A percentile compares a stretch with the other conserved stretches of the same genome.
These are phyloP conservation scores for Cyamopsis tetragonoloba DNA, from an alignment of 306 rosid genomes.

Conservation along the genomic window DNA sequence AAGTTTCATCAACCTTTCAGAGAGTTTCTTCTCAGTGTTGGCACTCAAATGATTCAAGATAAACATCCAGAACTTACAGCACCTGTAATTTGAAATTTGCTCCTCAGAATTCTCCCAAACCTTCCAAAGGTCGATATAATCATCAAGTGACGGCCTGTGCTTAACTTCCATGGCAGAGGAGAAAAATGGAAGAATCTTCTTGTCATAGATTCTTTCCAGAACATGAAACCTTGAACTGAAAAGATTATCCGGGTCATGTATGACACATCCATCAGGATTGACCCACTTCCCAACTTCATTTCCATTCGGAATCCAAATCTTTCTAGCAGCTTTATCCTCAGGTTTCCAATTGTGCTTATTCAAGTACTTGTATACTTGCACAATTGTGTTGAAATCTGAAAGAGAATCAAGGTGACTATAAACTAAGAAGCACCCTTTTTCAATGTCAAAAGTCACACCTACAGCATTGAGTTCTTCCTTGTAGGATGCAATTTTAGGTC, in stretches of 20 bases:
- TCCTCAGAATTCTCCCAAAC: slow-evolving; percentile 50
- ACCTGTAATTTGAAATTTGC: slow-evolving; percentile 34
- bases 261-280: slow-evolving; percentile 42
- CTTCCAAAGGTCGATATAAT: slow-evolving; percentile 60
- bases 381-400: slow-evolving; percentile 25
- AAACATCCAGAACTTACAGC: slow-evolving; percentile 62
- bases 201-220: slow-evolving; percentile 39
- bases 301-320: slow-evolving; percentile 59
- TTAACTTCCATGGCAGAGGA: slow-evolving; percentile 35
- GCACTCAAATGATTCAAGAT: slow-evolving; percentile 29
- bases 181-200: slow-evolving; percentile 40
- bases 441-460: slow-evolving; percentile 42
- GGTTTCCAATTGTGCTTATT: slow-evolving; percentile 40
- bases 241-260: slow-evolving; percentile 49
- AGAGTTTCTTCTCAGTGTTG: slow-evolving; percentile 26
- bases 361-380: slow-evolving; percentile 48
- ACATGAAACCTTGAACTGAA: slow-evolving; percentile 42
- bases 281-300: slow-evolving; percentile 37
- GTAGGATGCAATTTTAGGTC: slow-evolving; percentile 38
- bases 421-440: slow-evolving; percentile 37
- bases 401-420: slow-evolving; percentile 40
- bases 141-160: slow-evolving; percentile 41
- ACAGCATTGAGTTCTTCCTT: slow-evolving; percentile 44
- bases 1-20: slow-evolving; percentile 40
- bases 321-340: slow-evolving; percentile 23